Percentiles rank a stretch among this genome's conserved stretches.
Conservation (phyloP, 331 rosid genomes). For the Ulmus americana region DNA sequence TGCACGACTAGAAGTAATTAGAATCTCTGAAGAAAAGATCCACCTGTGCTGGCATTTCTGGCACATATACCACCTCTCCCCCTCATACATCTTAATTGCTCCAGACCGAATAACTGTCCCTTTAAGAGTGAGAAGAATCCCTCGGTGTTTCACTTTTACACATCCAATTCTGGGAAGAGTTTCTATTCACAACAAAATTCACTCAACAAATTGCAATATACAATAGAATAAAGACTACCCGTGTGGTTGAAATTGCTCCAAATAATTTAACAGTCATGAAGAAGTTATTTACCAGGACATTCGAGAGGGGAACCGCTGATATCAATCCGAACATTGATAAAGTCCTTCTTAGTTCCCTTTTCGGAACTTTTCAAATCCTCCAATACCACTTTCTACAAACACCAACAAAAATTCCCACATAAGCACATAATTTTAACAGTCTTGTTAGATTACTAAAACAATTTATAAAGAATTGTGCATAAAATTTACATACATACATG, state of each 20-base stretch:
- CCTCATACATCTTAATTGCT: conserved; percentile 86
- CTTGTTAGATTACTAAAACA: background rate
- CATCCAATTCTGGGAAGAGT: conserved; percentile 81
- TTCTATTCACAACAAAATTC: conserved; percentile 41
- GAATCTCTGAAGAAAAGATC: conserved; percentile 1
- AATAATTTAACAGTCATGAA: background rate
- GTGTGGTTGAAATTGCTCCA: background rate
- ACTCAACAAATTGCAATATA: background rate
- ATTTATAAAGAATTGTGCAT: background rate
- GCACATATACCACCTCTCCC: conserved; percentile 86
- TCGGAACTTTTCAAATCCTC: conserved; percentile 37
- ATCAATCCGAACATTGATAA: conserved; percentile 67
- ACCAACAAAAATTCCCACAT: conserved; percentile 21
- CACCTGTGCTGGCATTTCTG: conserved; percentile 60
- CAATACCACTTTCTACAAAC: conserved; percentile 44
- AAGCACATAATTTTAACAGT: background rate
- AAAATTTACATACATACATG: conserved; percentile 35
- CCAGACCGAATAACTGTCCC: conserved; percentile 91
- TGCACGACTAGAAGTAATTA: background rate
- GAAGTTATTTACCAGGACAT: conserved; percentile 49
- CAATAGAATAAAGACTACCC: background rate
- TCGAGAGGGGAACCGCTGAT: conserved; percentile 72
- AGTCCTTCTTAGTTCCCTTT: conserved; percentile 43
- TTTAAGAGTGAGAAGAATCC: conserved; percentile 82
- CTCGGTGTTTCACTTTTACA: conserved; percentile 73